Conservation (phyloP, 345 rosid species). For the Tarenaya hassleriana region DNA sequence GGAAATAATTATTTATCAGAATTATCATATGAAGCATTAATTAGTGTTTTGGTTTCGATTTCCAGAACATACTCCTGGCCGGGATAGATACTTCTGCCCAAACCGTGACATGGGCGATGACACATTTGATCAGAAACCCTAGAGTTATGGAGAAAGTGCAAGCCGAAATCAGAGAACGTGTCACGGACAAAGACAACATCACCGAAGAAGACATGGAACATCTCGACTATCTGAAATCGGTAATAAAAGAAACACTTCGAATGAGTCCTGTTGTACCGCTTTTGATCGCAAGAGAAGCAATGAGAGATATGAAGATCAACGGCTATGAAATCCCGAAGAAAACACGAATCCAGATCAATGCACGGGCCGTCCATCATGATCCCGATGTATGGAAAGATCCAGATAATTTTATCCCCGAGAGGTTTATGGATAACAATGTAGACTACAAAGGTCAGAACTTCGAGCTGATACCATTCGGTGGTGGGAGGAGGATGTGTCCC, state of each 20-base stretch:
- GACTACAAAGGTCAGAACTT: slow-evolving; percentile 50
- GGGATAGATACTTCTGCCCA: slow-evolving; percentile 25
- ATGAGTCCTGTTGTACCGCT: slow-evolving; percentile 15
- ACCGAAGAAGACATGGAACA: slow-evolving; percentile 19
- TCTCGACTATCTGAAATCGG: slow-evolving; percentile 19
- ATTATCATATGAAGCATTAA: not conserved
- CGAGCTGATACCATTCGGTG: slow-evolving; percentile 52
- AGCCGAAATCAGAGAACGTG: slow-evolving; percentile 14
- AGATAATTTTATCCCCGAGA: slow-evolving; percentile 19
- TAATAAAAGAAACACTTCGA: slow-evolving; percentile 22
- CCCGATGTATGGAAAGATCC: slow-evolving; percentile 27
- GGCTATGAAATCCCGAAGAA: slow-evolving; percentile 21
- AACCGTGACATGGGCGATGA: slow-evolving; percentile 23
- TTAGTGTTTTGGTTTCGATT: not conserved
- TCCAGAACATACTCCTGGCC: slow-evolving; percentile 18
- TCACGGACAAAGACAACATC: slow-evolving; percentile 15
- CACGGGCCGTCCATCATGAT: slow-evolving; percentile 18
- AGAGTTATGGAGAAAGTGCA: slow-evolving; percentile 21
- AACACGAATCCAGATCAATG: slow-evolving; percentile 25
- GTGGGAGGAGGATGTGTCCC: slow-evolving; percentile 60
- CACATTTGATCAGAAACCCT: slow-evolving; percentile 19
- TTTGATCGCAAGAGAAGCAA: slow-evolving; percentile 24
- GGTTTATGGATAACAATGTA: slow-evolving; percentile 22
- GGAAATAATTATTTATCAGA: not conserved
- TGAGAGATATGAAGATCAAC: slow-evolving; percentile 11